These are phyloP conservation scores for Cladosporium sp. DNA, from an alignment of 2,329 filamentous ascomycete genomes.

Conservation along the genomic window DNA sequence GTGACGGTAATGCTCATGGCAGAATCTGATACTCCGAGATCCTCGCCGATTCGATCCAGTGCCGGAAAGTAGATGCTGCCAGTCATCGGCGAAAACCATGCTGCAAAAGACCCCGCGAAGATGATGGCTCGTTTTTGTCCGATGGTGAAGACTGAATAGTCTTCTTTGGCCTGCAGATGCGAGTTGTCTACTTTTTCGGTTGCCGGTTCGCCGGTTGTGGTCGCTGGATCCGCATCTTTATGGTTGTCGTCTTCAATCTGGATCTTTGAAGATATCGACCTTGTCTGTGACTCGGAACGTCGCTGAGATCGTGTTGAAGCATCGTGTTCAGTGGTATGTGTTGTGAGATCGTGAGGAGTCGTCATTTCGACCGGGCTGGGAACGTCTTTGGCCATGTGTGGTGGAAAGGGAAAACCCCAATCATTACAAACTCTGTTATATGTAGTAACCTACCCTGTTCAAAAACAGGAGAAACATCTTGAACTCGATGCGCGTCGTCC, in stretches of 20 bases:
- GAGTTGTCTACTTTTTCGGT: not conserved
- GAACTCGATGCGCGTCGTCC: not conserved
- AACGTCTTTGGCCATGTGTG: not conserved
- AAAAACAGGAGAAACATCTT: not conserved
- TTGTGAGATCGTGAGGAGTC: not conserved
- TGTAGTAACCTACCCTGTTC: not conserved
- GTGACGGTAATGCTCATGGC: slow-evolving; percentile 50
- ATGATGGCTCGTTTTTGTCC: slow-evolving; percentile 30
- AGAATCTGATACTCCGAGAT: slow-evolving; percentile 38
- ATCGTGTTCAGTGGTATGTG: too few species aligned
- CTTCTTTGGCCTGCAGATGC: slow-evolving; percentile 13
- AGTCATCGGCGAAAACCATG: slow-evolving; percentile 31
- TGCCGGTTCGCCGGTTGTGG: not conserved
- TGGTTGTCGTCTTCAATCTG: not conserved
- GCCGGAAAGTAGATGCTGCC: slow-evolving; percentile 39
- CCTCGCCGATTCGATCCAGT: slow-evolving; percentile 33
- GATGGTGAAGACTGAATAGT: slow-evolving; percentile 29
- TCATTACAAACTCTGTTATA: not conserved
- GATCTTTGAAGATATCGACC: not conserved
- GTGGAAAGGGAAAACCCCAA: not conserved
- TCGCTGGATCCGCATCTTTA: not conserved
- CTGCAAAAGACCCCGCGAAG: slow-evolving; percentile 24
- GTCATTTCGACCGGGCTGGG: not conserved
- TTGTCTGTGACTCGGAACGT: not conserved
- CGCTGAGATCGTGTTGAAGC: not conserved